These are phyloP conservation scores for Butyriboletus loyo DNA, from an alignment of 768 basidiomycete genomes.

Conservation along the genomic window DNA sequence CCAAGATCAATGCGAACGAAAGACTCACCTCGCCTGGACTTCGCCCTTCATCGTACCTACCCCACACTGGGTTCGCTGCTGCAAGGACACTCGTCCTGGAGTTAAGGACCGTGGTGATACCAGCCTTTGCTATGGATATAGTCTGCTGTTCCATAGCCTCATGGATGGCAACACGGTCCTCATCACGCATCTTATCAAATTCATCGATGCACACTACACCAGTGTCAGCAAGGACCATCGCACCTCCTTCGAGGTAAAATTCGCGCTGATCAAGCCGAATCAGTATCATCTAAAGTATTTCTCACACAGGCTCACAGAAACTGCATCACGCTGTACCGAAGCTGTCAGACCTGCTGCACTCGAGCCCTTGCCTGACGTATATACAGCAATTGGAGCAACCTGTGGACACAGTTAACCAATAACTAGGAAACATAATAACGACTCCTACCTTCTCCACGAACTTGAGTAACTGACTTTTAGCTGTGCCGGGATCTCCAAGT, in stretches of 20 bases:
- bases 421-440: neutral
- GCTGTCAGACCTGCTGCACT: constrained; percentile 99
- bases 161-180: constrained; percentile 98
- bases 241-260: constrained; percentile 98
- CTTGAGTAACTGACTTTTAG: constrained; percentile 96
- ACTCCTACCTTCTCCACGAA: constrained; percentile 87
- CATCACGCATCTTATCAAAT: constrained; percentile 99
- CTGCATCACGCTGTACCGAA: constrained; percentile 90
- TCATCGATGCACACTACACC: constrained; percentile 99
- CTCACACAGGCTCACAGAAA: constrained; percentile 58
- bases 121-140: constrained; percentile 98
- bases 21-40: constrained; percentile 83
- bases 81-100: constrained; percentile 94
- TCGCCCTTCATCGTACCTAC: constrained; percentile 93
- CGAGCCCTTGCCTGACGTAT: constrained; percentile 97
- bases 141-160: constrained; percentile 99
- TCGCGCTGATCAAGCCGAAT: constrained; percentile 61
- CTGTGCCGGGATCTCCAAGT: constrained; percentile 97
- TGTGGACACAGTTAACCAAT: constrained; percentile 26
- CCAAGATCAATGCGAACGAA: neutral
- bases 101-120: constrained; percentile 96
- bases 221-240: constrained; percentile 98
- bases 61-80: constrained; percentile 97
- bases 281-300: constrained; percentile 1
- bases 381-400: constrained; percentile 97